Evolutionary conservation across 2,329 filamentous ascomycete species (phyloP), one percentile per base, ranked within the genome.

Genomic region (Ustulina deusta): DNA sequence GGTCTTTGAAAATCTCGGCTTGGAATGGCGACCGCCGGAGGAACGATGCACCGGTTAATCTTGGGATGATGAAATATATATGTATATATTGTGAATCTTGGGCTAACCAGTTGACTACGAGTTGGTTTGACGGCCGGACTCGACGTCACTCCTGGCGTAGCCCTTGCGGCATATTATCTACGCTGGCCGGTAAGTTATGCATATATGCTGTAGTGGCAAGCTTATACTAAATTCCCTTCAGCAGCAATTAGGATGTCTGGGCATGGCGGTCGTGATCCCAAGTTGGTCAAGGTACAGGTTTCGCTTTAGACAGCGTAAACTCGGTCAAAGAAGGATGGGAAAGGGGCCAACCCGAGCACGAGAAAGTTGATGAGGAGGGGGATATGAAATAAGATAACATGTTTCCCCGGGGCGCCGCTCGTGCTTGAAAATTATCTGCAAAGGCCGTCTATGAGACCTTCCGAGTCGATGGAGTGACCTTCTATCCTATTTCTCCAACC

Each of bases 1-100:
- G 69, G 91, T 97, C 0, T 97, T 98, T 83, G 87, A 90, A 69
- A 91, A 90, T 0, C 76, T 97, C 69, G 91, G 87, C 0, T 80
- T 97, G 68, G 84, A 85, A 54, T 94, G 88, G 85, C 84, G 89
- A 63, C 82, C 84, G 27, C 89, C 92, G 0, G 83, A 84, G 66
- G 89, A 93, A 77, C 85, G 92, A 70, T 93, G 90, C 74, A 92
- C 91, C 1, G 85, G 73, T 4, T 76, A 34, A 71, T 54, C 29
- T 7, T 38, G 6, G 22, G 29, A 10, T 2, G 3, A 34, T 46
- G 13, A 15, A 42, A 10, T 5, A 10, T 42, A 11, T 32, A 25
- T 49, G 17, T 1, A 11, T 7, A 38, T 27, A 20, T 52, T 54
- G 34, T 22, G 32, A 61, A 29, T 25, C 20, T 27, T 10, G 38